Percentiles rank a stretch among this genome's conserved stretches.
phyloP scores from a whole-genome alignment of 2,329 filamentous ascomycete genomes.

The Cordyceps farinosa region DNA sequence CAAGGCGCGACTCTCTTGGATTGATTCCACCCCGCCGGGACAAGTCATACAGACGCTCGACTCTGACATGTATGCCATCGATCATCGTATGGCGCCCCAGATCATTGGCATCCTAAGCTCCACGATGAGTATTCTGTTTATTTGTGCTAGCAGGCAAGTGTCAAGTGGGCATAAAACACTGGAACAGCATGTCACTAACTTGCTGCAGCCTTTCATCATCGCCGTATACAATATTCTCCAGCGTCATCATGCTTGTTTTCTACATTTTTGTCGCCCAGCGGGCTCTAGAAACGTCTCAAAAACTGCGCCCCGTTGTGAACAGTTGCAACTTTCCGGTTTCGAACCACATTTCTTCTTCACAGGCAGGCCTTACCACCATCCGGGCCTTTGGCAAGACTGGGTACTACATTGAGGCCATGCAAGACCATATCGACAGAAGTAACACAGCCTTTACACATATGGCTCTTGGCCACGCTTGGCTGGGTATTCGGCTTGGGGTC shows the following conservation, averaged over 20 bases:
- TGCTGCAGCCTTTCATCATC: not conserved
- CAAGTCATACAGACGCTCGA: slow-evolving; percentile 11
- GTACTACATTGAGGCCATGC: slow-evolving; percentile 11
- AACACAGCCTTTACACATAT: slow-evolving; percentile 10
- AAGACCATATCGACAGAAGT: slow-evolving; percentile 4
- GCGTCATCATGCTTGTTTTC: not conserved
- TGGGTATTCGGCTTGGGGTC: slow-evolving; percentile 11
- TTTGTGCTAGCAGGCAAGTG: slow-evolving; percentile 29
- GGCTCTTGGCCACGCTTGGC: slow-evolving; percentile 6
- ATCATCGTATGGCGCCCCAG: slow-evolving; percentile 14
- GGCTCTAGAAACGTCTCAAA: not conserved
- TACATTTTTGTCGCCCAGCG: not conserved
- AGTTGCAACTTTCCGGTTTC: slow-evolving; percentile 8
- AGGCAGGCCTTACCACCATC: slow-evolving; percentile 16
- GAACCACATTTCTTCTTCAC: slow-evolving; percentile 10
- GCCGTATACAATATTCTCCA: not conserved
- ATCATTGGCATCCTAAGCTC: slow-evolving; percentile 5
- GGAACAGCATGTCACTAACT: not conserved
- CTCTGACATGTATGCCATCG: slow-evolving; percentile 17
- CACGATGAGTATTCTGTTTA: slow-evolving; percentile 27
- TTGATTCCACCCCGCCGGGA: slow-evolving; percentile 14
- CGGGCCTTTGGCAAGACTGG: slow-evolving; percentile 16
- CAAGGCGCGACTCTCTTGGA: slow-evolving; percentile 10
- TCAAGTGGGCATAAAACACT: not conserved
- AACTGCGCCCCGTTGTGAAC: slow-evolving; percentile 6